Evolutionary conservation across 1,284 basidiomycete species (phyloP), one percentile per base, ranked within the genome.

Genomic region (Puccinia polysora): DNA sequence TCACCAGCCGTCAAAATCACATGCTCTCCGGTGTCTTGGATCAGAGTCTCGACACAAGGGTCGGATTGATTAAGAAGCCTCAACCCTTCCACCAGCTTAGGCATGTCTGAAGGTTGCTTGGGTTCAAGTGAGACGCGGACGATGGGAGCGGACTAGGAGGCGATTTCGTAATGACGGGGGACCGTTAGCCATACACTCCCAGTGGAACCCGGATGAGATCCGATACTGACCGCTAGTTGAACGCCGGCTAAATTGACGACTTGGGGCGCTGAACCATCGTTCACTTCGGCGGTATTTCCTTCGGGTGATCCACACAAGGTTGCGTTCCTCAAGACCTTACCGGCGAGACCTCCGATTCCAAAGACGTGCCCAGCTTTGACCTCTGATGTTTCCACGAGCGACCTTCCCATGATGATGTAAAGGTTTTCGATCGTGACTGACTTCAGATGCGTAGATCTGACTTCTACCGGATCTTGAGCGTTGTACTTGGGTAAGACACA

Each of bases 401-500:
- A 94, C 47, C 91, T 84, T 2, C 96, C 96, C 96, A 99, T 98
- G 90, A 98, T 97, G 76, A 90, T 87, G 82, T 97, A 99, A 68
- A 99, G 81, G 5, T 87, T 87, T 74, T 88, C 85, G 4, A 93
- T 85, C 23, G 82, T 84, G 18, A 88, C 84, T 8, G 82, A 80
- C n/a, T 84, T 74, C 58, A 93, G 76, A 78, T 90, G 85, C 75
- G 85, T 86, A n/a, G 80, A 81, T 80, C 79, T 78, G 23, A 55
- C n/a, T 64, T 96, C 95, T 36, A 81, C 80, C 1, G 84, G 84
- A 4, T 90, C 81, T 1, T 84, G 75, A n/a, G 85, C 78, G 76
- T 88, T 86, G 82, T 92, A 97, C 81, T 97, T 97, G 8, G 96
- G 96, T 55, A 98, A 83, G 5, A 96, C 82, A 70, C 87, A 90